Evolutionary conservation across 2,329 filamentous ascomycete genomes (phyloP).

Genomic region (Hymenoscyphus salicellus): DNA sequence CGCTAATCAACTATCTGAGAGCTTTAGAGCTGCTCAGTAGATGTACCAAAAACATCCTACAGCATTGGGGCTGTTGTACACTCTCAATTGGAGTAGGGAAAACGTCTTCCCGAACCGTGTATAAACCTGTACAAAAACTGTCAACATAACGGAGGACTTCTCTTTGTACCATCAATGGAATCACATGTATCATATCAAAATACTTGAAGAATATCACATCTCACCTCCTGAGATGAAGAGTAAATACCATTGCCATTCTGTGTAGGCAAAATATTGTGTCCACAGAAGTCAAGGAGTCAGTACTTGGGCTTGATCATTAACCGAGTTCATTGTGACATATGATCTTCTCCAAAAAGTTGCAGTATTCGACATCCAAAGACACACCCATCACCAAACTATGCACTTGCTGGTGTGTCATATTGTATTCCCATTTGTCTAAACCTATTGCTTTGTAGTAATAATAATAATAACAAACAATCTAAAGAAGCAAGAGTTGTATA

Average conservation of each 20-base stretch:
- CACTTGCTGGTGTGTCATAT: not conserved
- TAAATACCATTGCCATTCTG: not conserved
- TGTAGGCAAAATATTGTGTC: no score
- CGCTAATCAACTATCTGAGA: not conserved
- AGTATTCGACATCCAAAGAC: no score
- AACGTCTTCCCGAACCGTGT: not conserved
- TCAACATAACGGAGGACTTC: not conserved
- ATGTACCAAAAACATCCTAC: not conserved
- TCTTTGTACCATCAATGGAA: not conserved
- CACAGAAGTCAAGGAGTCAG: no score
- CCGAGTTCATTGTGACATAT: no score
- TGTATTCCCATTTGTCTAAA: constrained; percentile 2
- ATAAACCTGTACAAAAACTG: not conserved
- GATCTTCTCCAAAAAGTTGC: no score
- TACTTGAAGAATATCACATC: not conserved
- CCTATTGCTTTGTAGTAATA: constrained; percentile 7
- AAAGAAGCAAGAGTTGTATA: constrained; percentile 2
- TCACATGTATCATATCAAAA: not conserved
- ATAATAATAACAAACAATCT: not conserved
- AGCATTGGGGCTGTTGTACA: no score
- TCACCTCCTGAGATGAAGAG: not conserved
- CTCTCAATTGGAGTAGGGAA: not conserved
- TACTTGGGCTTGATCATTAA: no score
- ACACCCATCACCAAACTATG: no score
- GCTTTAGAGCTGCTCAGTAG: not conserved